phyloP scores from a whole-genome alignment of 2,329 filamentous ascomycete species.

The Pseudocercospora cruenta region DNA sequence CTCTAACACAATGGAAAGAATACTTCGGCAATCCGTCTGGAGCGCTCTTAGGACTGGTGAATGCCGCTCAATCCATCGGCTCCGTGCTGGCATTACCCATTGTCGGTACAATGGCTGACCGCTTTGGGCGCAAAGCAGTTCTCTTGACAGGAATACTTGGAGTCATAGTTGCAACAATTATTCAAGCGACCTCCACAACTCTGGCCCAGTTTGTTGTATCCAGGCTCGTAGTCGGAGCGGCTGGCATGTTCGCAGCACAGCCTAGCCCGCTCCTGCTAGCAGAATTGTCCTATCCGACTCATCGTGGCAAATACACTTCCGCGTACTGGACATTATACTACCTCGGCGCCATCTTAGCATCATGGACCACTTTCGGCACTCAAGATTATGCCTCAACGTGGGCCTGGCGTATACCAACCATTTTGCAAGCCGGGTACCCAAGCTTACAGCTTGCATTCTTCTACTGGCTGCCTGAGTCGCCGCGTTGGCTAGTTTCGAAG shows the following conservation, averaged over 20 bases:
- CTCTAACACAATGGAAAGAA: constrained; percentile 42
- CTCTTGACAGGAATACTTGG: constrained; percentile 41
- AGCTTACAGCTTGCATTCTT: constrained; percentile 43
- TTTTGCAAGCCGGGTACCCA: constrained; percentile 53
- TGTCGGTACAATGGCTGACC: constrained; percentile 45
- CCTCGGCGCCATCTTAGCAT: constrained; percentile 28
- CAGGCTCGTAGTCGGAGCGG: constrained; percentile 24
- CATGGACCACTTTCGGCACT: constrained; percentile 29
- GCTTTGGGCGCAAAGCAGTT: constrained; percentile 45
- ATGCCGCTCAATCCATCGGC: constrained; percentile 45
- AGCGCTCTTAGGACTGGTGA: constrained; percentile 44
- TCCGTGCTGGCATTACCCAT: constrained; percentile 45
- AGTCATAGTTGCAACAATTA: constrained; percentile 38
- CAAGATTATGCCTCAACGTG: constrained; percentile 35
- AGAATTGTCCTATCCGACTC: constrained; percentile 29
- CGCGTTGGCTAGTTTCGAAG: constrained; percentile 32
- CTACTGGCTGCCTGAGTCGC: constrained; percentile 25
- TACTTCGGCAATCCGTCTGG: constrained; percentile 47
- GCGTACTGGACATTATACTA: constrained; percentile 29
- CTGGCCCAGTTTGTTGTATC: constrained; percentile 30
- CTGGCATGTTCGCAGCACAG: constrained; percentile 31
- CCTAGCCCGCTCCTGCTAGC: constrained; percentile 28
- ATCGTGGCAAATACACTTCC: constrained; percentile 27
- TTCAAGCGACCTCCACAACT: constrained; percentile 37
- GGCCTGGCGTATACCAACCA: constrained; percentile 54